Percentiles rank a stretch among this genome's conserved stretches.
phyloP scores from a whole-genome alignment of 2,329 filamentous ascomycete genomes.

The Lecanicillium sp. region DNA sequence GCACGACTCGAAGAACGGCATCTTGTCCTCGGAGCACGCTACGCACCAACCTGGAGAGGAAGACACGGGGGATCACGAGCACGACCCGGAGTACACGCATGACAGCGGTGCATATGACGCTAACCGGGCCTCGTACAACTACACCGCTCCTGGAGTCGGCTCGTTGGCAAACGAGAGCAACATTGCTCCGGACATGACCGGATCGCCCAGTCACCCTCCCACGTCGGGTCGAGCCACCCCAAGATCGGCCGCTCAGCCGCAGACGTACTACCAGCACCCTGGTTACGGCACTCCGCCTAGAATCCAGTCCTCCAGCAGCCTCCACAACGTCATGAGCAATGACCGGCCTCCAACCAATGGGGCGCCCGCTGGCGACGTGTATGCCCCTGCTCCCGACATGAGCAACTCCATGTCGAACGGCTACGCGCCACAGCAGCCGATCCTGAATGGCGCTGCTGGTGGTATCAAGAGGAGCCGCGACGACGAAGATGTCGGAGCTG shows the following conservation, averaged over 20 bases:
- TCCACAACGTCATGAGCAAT: conserved; percentile 86
- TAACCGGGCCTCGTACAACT: conserved; percentile 69
- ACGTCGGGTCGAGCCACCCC: conserved; percentile 80
- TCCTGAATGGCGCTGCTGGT: conserved; percentile 54
- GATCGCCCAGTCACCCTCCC: conserved; percentile 71
- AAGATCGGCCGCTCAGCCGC: conserved; percentile 64
- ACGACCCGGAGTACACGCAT: conserved; percentile 81
- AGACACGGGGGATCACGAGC: conserved; percentile 65
- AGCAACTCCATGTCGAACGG: conserved; percentile 47
- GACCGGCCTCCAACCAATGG: conserved; percentile 62
- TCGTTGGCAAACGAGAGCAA: conserved; percentile 68
- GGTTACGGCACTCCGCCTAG: conserved; percentile 78
- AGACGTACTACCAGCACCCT: conserved; percentile 63
- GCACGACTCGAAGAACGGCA: conserved; percentile 61
- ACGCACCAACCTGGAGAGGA: conserved; percentile 51
- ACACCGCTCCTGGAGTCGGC: conserved; percentile 60
- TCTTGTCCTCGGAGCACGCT: conserved; percentile 46
- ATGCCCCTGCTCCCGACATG: conserved; percentile 58
- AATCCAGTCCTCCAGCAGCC: conserved; percentile 61
- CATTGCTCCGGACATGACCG: conserved; percentile 73
- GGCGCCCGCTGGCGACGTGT: conserved; percentile 59
- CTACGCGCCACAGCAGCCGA: conserved; percentile 55
- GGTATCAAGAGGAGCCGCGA: conserved; percentile 41
- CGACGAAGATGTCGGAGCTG: conserved; percentile 44
- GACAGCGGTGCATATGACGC: conserved; percentile 67